A percentile compares a stretch with the other conserved stretches of the same genome.
Evolutionary conservation across 768 basidiomycete genomes (phyloP).

Genomic region (Collybia sp.): DNA sequence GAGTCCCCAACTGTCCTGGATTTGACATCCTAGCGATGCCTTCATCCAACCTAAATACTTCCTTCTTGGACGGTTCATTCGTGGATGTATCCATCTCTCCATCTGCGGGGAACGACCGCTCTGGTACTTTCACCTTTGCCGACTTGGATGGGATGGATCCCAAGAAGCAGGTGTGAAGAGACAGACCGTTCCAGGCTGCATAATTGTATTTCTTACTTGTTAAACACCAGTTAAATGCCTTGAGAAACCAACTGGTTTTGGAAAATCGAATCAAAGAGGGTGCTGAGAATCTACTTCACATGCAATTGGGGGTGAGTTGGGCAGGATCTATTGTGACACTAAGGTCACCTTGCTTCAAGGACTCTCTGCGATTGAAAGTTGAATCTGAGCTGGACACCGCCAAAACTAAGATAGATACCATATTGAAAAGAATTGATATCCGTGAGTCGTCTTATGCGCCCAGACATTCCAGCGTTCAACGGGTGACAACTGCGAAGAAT

Average conservation of each 20-base stretch:
- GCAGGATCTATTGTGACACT: background rate
- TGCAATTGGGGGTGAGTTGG: slow-evolving; percentile 46
- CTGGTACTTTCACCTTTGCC: slow-evolving; percentile 26
- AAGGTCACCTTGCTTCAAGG: slow-evolving; percentile 27
- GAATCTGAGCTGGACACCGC: slow-evolving; percentile 76
- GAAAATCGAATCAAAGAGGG: slow-evolving; percentile 87
- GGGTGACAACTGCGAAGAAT: slow-evolving; percentile 19
- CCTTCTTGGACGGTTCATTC: too few species aligned
- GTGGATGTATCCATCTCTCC: too few species aligned
- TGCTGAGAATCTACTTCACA: slow-evolving; percentile 83
- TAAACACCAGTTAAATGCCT: slow-evolving; percentile 50
- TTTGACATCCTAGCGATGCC: too few species aligned
- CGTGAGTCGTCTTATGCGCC: slow-evolving; percentile 29
- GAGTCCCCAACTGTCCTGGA: too few species aligned
- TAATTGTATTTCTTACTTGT: background rate
- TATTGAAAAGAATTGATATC: slow-evolving; percentile 55
- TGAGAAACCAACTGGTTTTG: slow-evolving; percentile 65
- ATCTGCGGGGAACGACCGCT: slow-evolving; percentile 8
- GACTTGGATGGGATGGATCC: slow-evolving; percentile 43
- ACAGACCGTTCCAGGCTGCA: background rate
- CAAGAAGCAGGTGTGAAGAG: slow-evolving; percentile 36
- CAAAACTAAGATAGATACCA: slow-evolving; percentile 61
- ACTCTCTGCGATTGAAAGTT: slow-evolving; percentile 65
- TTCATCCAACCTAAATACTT: too few species aligned
- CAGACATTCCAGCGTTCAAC: background rate